Evolutionary conservation across 139 green algal genomes (phyloP).

Genomic region (Chlorella vulgaris): DNA sequence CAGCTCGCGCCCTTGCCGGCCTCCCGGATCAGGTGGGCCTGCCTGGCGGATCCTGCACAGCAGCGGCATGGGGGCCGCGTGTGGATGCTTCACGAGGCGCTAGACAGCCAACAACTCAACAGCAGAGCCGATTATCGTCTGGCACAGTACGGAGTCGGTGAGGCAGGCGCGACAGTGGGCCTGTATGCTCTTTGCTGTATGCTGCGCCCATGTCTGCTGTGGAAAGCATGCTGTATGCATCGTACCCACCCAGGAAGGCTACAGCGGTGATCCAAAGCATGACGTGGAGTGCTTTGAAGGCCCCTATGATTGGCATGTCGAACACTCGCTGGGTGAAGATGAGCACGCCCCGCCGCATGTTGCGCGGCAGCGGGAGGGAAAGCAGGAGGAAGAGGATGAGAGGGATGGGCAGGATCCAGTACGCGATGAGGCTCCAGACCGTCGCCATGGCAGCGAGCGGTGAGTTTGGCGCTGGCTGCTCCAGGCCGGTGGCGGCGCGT

Average conservation of each 20-base stretch:
- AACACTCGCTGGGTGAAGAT: slow-evolving; percentile 39
- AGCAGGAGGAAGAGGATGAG: slow-evolving; percentile 38
- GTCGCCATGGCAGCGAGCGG: background rate
- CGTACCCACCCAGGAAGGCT: slow-evolving; percentile 39
- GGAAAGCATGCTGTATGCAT: background rate
- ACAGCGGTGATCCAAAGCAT: slow-evolving; percentile 57
- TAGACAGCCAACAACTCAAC: too few species aligned
- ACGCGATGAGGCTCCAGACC: slow-evolving; percentile 40
- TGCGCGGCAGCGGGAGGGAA: slow-evolving; percentile 35
- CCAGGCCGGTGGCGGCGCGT: background rate
- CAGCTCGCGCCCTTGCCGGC: background rate
- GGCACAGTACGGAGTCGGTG: too few species aligned
- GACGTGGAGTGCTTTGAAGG: slow-evolving; percentile 58
- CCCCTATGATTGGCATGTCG: slow-evolving; percentile 37
- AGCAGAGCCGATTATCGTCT: too few species aligned
- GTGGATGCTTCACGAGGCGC: too few species aligned
- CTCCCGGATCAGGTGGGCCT: background rate
- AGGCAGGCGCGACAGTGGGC: too few species aligned
- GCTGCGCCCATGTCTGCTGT: too few species aligned
- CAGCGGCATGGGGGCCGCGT: too few species aligned
- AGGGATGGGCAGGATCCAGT: slow-evolving; percentile 39
- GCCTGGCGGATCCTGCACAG: background rate
- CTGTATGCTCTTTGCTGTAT: too few species aligned
- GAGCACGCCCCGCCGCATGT: slow-evolving; percentile 20
- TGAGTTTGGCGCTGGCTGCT: background rate